Percentiles rank a stretch among this genome's conserved stretches.
Conservation (phyloP, 345 rosid species). For the Physaria fendleri region DNA sequence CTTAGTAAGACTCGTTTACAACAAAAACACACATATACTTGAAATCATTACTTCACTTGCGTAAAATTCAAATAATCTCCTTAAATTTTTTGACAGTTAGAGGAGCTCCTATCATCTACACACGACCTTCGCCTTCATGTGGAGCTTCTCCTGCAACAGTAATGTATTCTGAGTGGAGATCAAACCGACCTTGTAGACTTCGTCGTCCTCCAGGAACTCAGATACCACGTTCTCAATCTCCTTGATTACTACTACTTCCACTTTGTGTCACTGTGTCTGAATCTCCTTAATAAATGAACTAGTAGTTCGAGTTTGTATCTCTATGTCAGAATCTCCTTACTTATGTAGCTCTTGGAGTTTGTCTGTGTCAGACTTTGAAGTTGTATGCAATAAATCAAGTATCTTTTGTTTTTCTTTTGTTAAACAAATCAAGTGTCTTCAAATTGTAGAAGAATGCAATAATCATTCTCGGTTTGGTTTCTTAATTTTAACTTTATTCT, state of each 20-base stretch:
- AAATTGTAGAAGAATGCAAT: no score
- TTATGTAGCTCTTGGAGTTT: no score
- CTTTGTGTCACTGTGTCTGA: not conserved
- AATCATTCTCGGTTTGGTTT: no score
- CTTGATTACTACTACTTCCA: no score
- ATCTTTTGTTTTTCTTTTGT: no score
- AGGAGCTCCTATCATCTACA: not conserved
- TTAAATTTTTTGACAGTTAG: not conserved
- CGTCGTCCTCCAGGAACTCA: constrained; percentile 1
- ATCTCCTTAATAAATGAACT: not conserved
- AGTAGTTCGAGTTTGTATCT: not conserved
- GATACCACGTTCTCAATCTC: no score
- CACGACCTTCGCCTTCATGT: constrained; percentile 4
- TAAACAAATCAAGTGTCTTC: no score
- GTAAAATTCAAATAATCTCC: not conserved
- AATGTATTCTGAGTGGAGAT: not conserved
- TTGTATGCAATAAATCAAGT: no score
- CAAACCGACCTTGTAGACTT: not conserved
- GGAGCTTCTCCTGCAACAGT: constrained; percentile 7
- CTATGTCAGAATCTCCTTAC: no score
- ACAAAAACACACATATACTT: not conserved
- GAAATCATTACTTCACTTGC: not conserved
- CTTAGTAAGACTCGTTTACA: constrained; percentile 6
- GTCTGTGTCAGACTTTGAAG: no score
- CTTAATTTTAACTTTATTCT: no score